phyloP scores from a whole-genome alignment of 2,329 filamentous ascomycete genomes.

The Fusarium sp. region DNA sequence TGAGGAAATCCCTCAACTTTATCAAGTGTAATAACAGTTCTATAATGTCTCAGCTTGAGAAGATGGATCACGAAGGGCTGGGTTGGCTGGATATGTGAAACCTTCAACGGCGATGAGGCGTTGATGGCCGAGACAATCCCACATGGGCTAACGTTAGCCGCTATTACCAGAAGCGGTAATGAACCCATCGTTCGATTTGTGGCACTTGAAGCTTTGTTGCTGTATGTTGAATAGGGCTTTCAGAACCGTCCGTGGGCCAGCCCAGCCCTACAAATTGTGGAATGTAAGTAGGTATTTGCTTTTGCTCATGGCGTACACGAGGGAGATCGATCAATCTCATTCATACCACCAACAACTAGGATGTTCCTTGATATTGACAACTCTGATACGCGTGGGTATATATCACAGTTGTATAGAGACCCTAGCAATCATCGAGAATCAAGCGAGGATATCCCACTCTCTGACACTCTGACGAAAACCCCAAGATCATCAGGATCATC shows the following conservation, averaged over 20 bases:
- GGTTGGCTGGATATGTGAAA: constrained; percentile 29
- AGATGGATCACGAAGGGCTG: constrained; percentile 6
- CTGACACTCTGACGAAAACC: background rate
- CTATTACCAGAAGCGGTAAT: constrained; percentile 33
- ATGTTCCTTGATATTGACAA: background rate
- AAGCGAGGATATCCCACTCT: constrained; percentile 1
- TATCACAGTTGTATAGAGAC: background rate
- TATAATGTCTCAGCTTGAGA: constrained; percentile 25
- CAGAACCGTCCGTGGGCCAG: constrained; percentile 12
- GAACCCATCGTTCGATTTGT: constrained; percentile 33
- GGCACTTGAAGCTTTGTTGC: constrained; percentile 18
- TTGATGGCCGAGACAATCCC: constrained; percentile 33
- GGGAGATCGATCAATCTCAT: background rate
- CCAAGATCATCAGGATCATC: constrained; percentile 1
- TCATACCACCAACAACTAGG: background rate
- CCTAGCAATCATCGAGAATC: background rate
- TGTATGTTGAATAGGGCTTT: background rate
- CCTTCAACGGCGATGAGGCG: constrained; percentile 31
- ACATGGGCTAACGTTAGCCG: constrained; percentile 34
- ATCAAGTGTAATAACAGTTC: background rate
- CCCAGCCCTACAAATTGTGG: constrained; percentile 21
- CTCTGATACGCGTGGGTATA: background rate
- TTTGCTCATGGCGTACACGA: constrained; percentile 11
- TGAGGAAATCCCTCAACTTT: background rate
- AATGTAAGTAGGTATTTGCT: constrained; percentile 1